Evolutionary conservation across 225 moss, liverwort and hornwort genomes (phyloP).

Genomic region (Physcomitrium patens): DNA sequence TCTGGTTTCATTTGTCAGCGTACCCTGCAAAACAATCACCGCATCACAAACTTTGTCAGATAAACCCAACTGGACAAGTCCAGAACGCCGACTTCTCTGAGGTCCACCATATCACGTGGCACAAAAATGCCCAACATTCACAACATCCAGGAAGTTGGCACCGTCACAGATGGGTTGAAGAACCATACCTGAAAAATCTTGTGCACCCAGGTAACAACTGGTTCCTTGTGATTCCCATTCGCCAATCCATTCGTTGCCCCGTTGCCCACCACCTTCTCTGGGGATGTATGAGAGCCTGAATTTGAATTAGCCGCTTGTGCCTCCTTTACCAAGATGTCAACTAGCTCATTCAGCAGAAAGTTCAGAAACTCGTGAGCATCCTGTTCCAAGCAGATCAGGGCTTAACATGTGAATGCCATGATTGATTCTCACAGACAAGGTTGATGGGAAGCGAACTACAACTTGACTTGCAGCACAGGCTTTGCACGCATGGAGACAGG

Average conservation of each 20-base stretch:
- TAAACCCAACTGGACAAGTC: neutral
- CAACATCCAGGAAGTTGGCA: neutral
- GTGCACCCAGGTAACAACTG: conserved; percentile 93
- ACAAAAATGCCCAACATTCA: neutral
- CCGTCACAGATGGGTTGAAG: neutral
- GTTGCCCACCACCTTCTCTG: conserved; percentile 70
- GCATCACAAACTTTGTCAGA: neutral
- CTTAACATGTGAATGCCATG: conserved; percentile 22
- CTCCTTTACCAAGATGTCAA: conserved; percentile 97
- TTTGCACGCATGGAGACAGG: too few relatives aligned
- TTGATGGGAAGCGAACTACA: too few relatives aligned
- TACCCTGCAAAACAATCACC: conserved; percentile 65
- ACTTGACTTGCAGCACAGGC: too few relatives aligned
- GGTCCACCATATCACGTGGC: neutral
- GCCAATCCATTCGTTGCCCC: conserved; percentile 82
- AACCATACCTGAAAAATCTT: conserved; percentile 86
- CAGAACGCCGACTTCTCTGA: neutral
- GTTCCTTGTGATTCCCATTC: conserved; percentile 80
- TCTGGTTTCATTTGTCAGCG: conserved; percentile 97
- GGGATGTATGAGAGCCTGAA: conserved; percentile 70
- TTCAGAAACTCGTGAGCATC: conserved; percentile 98
- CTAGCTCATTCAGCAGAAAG: conserved; percentile 96
- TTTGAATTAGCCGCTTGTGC: conserved; percentile 81
- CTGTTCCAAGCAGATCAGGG: conserved; percentile 49
- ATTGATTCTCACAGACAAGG: neutral